Evolutionary conservation across 345 rosid genomes (phyloP).

Genomic region (Zanthoxylum bungeanum): DNA sequence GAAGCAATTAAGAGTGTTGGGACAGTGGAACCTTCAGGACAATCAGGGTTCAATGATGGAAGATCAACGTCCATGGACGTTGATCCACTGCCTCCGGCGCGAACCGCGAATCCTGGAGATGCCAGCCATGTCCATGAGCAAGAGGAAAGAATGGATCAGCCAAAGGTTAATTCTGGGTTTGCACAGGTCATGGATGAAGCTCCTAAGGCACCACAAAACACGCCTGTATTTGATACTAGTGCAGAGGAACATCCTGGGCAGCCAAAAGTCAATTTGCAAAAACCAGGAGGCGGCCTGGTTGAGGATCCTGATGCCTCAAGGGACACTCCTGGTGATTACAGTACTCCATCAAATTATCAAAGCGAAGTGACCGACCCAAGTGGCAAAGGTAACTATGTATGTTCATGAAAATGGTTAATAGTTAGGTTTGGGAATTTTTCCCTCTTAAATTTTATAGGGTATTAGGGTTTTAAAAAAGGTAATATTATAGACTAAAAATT

Average conservation of each 20-base stretch:
- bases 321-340: constrained; percentile 14
- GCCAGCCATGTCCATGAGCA: not conserved
- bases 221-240: constrained; percentile 23
- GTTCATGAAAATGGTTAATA: no score
- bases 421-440: no score
- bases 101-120: no score
- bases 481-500: no score
- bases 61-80: constrained; percentile 22
- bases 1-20: constrained; percentile 21
- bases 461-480: no score
- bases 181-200: constrained; percentile 18
- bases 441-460: no score
- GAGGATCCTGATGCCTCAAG: constrained; percentile 59
- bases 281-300: constrained; percentile 40
- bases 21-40: constrained; percentile 21
- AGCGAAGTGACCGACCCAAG: constrained; percentile 54
- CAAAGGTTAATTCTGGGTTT: constrained; percentile 14
- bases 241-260: constrained; percentile 26
- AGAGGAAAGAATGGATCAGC: constrained; percentile 2
- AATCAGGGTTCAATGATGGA: constrained; percentile 18
- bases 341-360: constrained; percentile 48
- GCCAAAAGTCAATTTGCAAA: constrained; percentile 31
- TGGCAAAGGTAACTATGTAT: constrained; percentile 44
- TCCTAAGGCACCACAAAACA: constrained; percentile 27
- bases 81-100: no score